A percentile compares a stretch with the other conserved stretches of the same genome.
phyloP scores from a whole-genome alignment of 2,329 filamentous ascomycete species.

The Fusarium pseudoanthophilum region DNA sequence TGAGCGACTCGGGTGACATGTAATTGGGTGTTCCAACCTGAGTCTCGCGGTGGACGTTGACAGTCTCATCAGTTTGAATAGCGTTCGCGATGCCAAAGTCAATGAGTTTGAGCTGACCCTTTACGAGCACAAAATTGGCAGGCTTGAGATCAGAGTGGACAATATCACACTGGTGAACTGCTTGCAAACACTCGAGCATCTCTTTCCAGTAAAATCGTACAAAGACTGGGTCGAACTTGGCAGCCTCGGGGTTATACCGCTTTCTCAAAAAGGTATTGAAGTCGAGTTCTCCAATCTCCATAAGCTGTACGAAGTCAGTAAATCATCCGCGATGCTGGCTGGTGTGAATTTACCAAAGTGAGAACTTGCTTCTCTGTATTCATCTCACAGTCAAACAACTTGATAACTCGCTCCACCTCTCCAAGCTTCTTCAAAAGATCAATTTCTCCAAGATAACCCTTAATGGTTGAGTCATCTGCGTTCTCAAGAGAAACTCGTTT shows the following conservation, averaged over 20 bases:
- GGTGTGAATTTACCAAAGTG: slow-evolving; percentile 72
- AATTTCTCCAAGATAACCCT: slow-evolving; percentile 94
- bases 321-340: background rate
- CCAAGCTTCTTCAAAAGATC: slow-evolving; percentile 85
- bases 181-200: slow-evolving; percentile 94
- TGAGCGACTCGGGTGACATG: slow-evolving; percentile 95
- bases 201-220: slow-evolving; percentile 99
- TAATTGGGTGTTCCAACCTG: slow-evolving; percentile 98
- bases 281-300: slow-evolving; percentile 97
- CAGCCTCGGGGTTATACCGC: slow-evolving; percentile 75
- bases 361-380: slow-evolving; percentile 92
- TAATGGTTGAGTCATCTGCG: slow-evolving; percentile 83
- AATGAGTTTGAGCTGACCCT: slow-evolving; percentile 92
- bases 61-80: slow-evolving; percentile 93
- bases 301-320: slow-evolving; percentile 68
- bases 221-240: slow-evolving; percentile 86
- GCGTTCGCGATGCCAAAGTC: slow-evolving; percentile 99
- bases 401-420: slow-evolving; percentile 89
- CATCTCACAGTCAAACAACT: slow-evolving; percentile 90
- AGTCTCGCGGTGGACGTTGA: slow-evolving; percentile 95
- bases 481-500: slow-evolving; percentile 93
- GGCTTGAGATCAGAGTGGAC: slow-evolving; percentile 98
- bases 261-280: slow-evolving; percentile 85
- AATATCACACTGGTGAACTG: slow-evolving; percentile 90
- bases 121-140: slow-evolving; percentile 93